A percentile compares a stretch with the other conserved stretches of the same genome.
phyloP scores from a whole-genome alignment of 345 rosid species.

The Ailanthus altissimus region DNA sequence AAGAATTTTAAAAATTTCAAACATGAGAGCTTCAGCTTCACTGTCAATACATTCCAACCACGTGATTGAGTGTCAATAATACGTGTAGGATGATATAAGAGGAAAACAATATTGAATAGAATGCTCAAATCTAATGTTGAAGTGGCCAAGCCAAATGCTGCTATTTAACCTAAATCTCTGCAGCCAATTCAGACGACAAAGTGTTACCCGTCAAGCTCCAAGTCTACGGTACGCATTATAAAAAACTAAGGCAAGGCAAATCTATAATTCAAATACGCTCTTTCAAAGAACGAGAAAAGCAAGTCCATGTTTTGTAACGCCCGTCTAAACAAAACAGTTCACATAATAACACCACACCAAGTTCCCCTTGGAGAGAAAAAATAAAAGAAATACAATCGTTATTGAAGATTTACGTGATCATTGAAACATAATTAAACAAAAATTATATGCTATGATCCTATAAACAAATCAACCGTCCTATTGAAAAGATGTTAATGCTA shows the following conservation, averaged over 20 bases:
- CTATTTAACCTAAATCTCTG: neutral
- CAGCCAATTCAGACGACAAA: neutral
- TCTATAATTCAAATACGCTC: neutral
- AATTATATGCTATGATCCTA: neutral
- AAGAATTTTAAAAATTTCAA: neutral
- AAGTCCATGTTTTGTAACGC: neutral
- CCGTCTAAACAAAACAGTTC: neutral
- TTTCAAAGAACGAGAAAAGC: neutral
- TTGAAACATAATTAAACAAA: neutral
- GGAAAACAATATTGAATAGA: neutral
- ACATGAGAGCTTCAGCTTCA: neutral
- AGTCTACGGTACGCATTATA: neutral
- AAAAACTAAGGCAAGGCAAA: neutral
- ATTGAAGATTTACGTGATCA: too few species aligned
- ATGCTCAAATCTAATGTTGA: neutral
- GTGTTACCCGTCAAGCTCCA: neutral
- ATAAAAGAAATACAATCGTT: neutral
- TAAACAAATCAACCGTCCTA: neutral
- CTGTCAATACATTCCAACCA: neutral
- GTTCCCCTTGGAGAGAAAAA: neutral
- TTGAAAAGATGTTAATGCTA: too few species aligned
- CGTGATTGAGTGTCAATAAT: neutral
- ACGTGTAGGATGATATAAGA: neutral
- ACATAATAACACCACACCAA: neutral
- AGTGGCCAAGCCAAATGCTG: neutral